Evolutionary conservation across 2,329 filamentous ascomycete genomes (phyloP).

Genomic region (Botrytis pseudocinerea): DNA sequence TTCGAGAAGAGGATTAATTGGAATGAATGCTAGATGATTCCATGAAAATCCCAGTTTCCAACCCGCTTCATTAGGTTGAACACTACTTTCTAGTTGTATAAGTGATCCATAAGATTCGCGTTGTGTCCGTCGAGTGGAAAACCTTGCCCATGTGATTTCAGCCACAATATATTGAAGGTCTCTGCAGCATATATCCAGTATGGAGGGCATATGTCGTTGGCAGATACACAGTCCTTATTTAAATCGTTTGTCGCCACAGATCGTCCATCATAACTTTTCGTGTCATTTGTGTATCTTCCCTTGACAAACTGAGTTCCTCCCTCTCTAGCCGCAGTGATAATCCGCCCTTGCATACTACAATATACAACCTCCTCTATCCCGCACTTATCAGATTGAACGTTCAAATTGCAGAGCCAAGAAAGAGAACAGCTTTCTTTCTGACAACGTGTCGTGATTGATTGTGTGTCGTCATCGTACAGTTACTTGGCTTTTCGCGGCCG

Average conservation of each 20-base stretch:
- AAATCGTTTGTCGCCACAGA: background rate
- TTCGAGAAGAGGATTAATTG: background rate
- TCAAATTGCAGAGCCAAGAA: constrained; percentile 1
- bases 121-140: too few species aligned
- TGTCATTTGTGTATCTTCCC: background rate
- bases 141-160: background rate
- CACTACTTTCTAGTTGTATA: too few species aligned
- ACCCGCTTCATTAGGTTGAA: background rate
- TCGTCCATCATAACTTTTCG: background rate
- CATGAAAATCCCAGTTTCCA: background rate
- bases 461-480: background rate
- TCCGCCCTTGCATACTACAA: background rate
- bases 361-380: background rate
- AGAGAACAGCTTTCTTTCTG: background rate
- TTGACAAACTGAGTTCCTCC: background rate
- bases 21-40: background rate
- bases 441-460: background rate
- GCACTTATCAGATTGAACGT: background rate
- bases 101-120: background rate
- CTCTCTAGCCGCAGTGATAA: background rate
- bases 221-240: background rate
- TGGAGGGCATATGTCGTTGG: background rate
- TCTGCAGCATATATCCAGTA: background rate
- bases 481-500: background rate
- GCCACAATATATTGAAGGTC: background rate